phyloP scores from a whole-genome alignment of 345 rosid species.

The Cardamine chenopodiifolia region DNA sequence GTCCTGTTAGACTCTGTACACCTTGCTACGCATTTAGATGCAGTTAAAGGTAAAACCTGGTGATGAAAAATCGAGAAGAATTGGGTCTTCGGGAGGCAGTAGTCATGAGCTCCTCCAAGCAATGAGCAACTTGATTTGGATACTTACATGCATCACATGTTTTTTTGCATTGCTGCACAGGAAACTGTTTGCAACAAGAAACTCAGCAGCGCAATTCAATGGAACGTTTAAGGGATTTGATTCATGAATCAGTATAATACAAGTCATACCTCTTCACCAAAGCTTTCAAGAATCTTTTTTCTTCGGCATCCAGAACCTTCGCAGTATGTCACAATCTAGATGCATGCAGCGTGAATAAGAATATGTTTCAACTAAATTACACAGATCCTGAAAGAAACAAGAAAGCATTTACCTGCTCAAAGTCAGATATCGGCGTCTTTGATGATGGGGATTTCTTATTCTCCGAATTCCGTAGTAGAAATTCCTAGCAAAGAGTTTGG shows the following conservation, averaged over 20 bases:
- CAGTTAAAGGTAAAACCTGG: slow-evolving; percentile 51
- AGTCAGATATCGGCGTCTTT: slow-evolving; percentile 67
- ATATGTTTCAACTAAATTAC: slow-evolving; percentile 14
- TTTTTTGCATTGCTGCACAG: slow-evolving; percentile 63
- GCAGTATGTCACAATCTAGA: slow-evolving; percentile 86
- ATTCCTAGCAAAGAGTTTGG: slow-evolving; percentile 59
- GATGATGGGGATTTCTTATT: slow-evolving; percentile 63
- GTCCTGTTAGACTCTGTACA: slow-evolving; percentile 12
- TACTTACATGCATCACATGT: slow-evolving; percentile 90
- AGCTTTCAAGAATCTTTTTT: slow-evolving; percentile 82
- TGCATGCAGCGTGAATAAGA: slow-evolving; percentile 31
- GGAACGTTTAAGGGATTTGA: not conserved
- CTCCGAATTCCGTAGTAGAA: slow-evolving; percentile 67
- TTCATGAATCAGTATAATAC: not conserved
- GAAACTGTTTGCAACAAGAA: slow-evolving; percentile 49
- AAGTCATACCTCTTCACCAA: slow-evolving; percentile 77
- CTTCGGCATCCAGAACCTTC: slow-evolving; percentile 94
- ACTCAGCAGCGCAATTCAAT: slow-evolving; percentile 1
- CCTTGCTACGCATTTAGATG: not conserved
- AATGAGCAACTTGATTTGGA: slow-evolving; percentile 62
- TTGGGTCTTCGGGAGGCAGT: slow-evolving; percentile 57
- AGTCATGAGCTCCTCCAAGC: slow-evolving; percentile 66
- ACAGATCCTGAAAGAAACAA: slow-evolving; percentile 19
- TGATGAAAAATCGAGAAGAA: slow-evolving; percentile 56
- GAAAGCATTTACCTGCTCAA: slow-evolving; percentile 58